Conservation (phyloP, 106 monocot species). For the Dioscorea alata region DNA sequence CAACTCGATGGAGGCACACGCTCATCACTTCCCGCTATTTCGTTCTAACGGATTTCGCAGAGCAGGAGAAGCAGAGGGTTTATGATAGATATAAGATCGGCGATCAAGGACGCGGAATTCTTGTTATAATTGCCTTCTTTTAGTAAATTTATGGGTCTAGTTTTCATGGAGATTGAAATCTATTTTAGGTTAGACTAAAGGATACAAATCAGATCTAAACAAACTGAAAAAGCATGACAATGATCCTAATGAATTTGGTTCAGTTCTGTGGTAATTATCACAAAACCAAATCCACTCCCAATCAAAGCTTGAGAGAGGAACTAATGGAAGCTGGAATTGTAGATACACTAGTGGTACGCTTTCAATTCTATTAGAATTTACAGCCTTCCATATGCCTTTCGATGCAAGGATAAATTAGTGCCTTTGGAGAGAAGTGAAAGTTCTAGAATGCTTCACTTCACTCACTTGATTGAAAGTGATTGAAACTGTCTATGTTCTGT, state of each 20-base stretch:
- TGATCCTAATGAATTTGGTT: too few relatives aligned
- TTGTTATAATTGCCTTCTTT: constrained; percentile 52
- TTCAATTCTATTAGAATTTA: too few relatives aligned
- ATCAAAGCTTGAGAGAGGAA: constrained; percentile 46
- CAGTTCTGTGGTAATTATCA: too few relatives aligned
- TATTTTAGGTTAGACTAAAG: constrained; percentile 33
- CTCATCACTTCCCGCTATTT: not conserved
- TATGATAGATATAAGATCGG: constrained; percentile 61
- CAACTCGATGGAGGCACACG: constrained; percentile 61
- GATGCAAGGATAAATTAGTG: too few relatives aligned
- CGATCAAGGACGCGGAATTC: constrained; percentile 63
- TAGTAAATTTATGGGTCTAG: not conserved
- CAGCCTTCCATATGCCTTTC: too few relatives aligned
- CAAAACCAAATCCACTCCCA: too few relatives aligned
- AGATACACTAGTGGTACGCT: constrained; percentile 17
- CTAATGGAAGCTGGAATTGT: constrained; percentile 71
- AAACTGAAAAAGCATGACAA: constrained; percentile 61
- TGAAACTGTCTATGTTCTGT: too few relatives aligned
- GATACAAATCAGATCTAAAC: constrained; percentile 62
- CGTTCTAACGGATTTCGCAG: constrained; percentile 19
- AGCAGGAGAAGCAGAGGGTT: constrained; percentile 72
- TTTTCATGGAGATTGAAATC: not conserved
- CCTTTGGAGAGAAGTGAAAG: too few relatives aligned
- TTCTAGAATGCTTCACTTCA: too few relatives aligned
- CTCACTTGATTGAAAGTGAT: too few relatives aligned